Evolutionary conservation across 2,329 filamentous ascomycete species (phyloP), one percentile per base, ranked within the genome.

Genomic region (Alternaria ventricosa): DNA sequence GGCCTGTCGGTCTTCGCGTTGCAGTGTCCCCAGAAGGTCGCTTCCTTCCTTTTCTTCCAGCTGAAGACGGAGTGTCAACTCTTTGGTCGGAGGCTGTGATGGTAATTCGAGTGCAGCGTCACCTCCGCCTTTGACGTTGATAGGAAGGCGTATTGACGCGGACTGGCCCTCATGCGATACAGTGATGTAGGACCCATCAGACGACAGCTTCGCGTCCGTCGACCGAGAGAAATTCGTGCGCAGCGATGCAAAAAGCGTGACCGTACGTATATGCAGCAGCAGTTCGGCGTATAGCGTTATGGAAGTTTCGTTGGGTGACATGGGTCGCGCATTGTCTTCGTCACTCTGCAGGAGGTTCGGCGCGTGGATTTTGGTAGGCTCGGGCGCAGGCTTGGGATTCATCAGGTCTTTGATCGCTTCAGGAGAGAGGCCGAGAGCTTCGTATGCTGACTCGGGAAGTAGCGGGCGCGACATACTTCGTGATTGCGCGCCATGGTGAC

Each of bases 201-300:
- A 78, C 5, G 82, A 82, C 3, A 87, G 72, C 33, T 75, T 75
- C 22, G 82, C 81, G 51, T 79, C 79, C 8, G 83, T 86, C 28
- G 79, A 75, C 30, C 78, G 71, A 57, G 80, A 82, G 61, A 81
- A 80, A 9, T 78, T 72, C 2, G 83, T 83, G 23, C 79, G 78
- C 6, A 88, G 76, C 3, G 84, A 86, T 2, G 86, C 84, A 67
- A 87, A 85, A 15, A 90, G 80, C 3, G 86, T 87, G 45, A 89
- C 80, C 63, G 88, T 87, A 45, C 86, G 85, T 65, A 90, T 88
- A 66, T 90, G 85, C 36, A 87, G 82, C 41, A 90, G 79, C 15
- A 88, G 82, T 75, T 90, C 88, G 23, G 87, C 86, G 67, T 90
- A 89, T 13, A 90, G 79, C 15, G 70, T 71, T 49, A 80, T 80